Base-by-base conservation (phyloP, 2,329 filamentous ascomycete species). In the Cyphellophora attinorum region DNA sequence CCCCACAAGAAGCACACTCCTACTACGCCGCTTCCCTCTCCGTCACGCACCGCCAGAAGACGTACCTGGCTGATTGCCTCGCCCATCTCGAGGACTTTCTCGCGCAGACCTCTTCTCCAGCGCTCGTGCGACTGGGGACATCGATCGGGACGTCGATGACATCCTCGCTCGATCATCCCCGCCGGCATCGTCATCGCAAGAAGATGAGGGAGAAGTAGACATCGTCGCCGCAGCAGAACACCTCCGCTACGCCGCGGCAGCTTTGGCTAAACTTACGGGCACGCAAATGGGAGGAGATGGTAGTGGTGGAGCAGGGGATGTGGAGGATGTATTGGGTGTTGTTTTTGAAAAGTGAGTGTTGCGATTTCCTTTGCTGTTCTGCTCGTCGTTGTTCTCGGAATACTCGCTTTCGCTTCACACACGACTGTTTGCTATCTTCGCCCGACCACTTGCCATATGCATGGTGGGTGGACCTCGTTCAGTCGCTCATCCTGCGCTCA, bases 301-400 rank as follows among this genome's bases (percentile, higher is more conserved):
- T n/a, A n/a, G n/a, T n/a, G n/a, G n/a, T n/a, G n/a, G n/a, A n/a
- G n/a, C n/a, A n/a, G n/a, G n/a, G n/a, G 89, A 96, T 58, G 85
- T 96, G 11, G 89, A 98, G 56, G 91, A 96, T 54, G 85, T 98
- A 5, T 62, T 98, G 29, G 91, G 91, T 0, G 88, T 98, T 14
- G 88, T 98, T 3, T 98, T 98, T 62, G 89, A 96, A 58, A 96
- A 93, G 84, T 93, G 64, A 68, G 75, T 74, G 21, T 27, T 31
- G 10, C 12, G 13, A 3, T 30, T 30, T 16, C 16, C 14, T 3
- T 18, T 5, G 12, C 13, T 31, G 3, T 18, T 18, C 18, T 3
- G 3, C 18, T 31, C 5, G 13, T 5, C 27, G 16, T 29, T 29
- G n/a, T 29, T n/a, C 12, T 18, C 12, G 14, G 19, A 16, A 31